Evolutionary conservation across 78 protist genomes (phyloP).

Genomic region (Dictyostelium purpureum): DNA sequence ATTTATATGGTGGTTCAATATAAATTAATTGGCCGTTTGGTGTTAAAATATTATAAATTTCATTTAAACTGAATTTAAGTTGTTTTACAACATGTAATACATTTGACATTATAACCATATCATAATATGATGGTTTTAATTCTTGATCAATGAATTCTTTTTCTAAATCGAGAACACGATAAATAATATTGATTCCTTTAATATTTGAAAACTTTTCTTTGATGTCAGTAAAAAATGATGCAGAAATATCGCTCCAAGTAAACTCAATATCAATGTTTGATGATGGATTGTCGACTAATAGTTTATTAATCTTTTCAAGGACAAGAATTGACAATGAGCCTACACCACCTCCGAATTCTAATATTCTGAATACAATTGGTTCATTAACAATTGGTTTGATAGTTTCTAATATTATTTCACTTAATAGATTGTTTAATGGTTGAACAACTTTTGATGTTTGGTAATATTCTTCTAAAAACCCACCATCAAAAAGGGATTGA

Average conservation of each 20-base stretch:
- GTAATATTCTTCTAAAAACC: neutral
- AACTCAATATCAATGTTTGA: neutral
- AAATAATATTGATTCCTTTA: neutral
- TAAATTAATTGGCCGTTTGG: constrained; percentile 38
- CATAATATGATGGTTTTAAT: constrained; percentile 27
- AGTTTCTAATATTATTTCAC: neutral
- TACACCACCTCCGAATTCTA: neutral
- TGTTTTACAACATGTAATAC: constrained; percentile 29
- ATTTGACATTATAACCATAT: constrained; percentile 23
- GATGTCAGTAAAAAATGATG: neutral
- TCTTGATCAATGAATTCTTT: neutral
- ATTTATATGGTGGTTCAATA: neutral
- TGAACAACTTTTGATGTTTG: neutral
- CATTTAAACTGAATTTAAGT: neutral
- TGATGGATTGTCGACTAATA: neutral
- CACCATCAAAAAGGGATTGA: neutral
- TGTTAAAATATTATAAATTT: neutral
- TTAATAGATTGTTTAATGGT: neutral
- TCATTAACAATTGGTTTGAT: neutral
- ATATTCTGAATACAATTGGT: neutral
- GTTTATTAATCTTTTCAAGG: neutral
- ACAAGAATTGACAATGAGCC: neutral
- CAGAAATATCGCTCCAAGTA: neutral
- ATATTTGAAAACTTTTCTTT: neutral
- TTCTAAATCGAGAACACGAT: neutral